phyloP scores from a whole-genome alignment of 2,329 filamentous ascomycete genomes.

The Curvularia sp. region DNA sequence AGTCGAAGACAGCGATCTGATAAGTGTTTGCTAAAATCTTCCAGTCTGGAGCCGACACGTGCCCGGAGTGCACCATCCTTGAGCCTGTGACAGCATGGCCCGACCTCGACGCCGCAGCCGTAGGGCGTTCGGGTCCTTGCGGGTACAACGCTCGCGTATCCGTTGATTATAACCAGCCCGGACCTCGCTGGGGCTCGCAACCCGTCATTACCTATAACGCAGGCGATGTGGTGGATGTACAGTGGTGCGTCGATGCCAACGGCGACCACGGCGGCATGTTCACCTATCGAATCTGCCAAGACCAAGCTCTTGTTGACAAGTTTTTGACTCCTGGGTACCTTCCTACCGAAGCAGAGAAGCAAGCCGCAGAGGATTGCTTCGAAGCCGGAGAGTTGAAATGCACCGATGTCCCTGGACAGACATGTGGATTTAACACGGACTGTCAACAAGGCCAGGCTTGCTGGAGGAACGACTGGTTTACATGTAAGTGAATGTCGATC shows the following conservation, averaged over 20 bases:
- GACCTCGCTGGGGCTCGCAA: slow-evolving; percentile 37
- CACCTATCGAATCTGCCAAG: slow-evolving; percentile 44
- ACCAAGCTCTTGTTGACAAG: slow-evolving; percentile 43
- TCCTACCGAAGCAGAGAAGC: slow-evolving; percentile 45
- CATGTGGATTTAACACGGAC: slow-evolving; percentile 41
- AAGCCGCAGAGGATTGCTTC: slow-evolving; percentile 45
- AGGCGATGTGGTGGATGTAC: slow-evolving; percentile 41
- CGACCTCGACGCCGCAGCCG: slow-evolving; percentile 35
- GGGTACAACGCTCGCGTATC: slow-evolving; percentile 48
- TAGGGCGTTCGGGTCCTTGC: slow-evolving; percentile 44
- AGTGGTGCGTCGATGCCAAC: slow-evolving; percentile 47
- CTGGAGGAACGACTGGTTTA: slow-evolving; percentile 48
- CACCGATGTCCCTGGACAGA: slow-evolving; percentile 42
- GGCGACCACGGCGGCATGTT: slow-evolving; percentile 48
- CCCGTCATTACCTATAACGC: slow-evolving; percentile 41
- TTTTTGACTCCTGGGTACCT: slow-evolving; percentile 40
- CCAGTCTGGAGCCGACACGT: slow-evolving; percentile 39
- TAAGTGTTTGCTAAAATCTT: neutral
- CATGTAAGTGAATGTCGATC: slow-evolving; percentile 22
- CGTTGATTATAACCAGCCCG: slow-evolving; percentile 46
- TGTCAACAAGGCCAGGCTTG: slow-evolving; percentile 39
- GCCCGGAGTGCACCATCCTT: slow-evolving; percentile 46
- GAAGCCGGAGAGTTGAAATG: slow-evolving; percentile 37
- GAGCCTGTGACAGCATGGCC: slow-evolving; percentile 46
- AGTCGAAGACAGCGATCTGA: no score